Evolutionary conservation across 2,329 filamentous ascomycete genomes (phyloP), one percentile per base, ranked within the genome.

Genomic region (Calonectria pteridis): DNA sequence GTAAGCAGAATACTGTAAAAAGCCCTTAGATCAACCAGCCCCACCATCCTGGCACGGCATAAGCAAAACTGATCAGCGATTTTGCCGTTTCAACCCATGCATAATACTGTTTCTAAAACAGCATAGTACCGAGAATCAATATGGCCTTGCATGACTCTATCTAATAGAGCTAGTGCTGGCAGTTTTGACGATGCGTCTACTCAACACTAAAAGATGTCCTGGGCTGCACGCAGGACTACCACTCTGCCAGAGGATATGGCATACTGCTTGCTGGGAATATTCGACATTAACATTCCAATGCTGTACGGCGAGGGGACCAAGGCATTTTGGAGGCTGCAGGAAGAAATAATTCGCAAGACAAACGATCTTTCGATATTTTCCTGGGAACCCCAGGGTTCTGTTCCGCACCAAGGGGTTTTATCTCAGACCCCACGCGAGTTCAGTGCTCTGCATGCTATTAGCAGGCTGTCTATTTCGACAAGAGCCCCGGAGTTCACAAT

Each of bases 241-340:
- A 51, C 51, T 29, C 50, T 67, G 10, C 10, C 46, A 18, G 71
- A 73, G 31, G 71, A 73, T 6, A 73, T 49, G 4, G 71, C 71
- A 0, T 73, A 73, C 31, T 73, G 71, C 4, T 59, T 73, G 6
- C 63, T 73, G 23, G 71, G 71, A 0, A 69, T 73, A 4, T 73
- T 73, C 10, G 67, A 63, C 16, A 53, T 73, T 28, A 73, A 70
- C 31, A 65, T 73, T 18, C 59, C 71, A 0, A 73, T 73, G 71
- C 50, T 73, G 7, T 73, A 73, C 31, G 71, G 67, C 4, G 71
- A 73, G 18, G 71, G 71, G 2, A 2, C 7, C 4, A 69, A 69
- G 6, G 71, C 71, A 4, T 73, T 73, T 40, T n/a, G 55, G 40
- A 55, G 71, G 6, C 5, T 73, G 3, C 71, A 73, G 18, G 71